Percentiles rank a stretch among this genome's conserved stretches.
Conservation (phyloP, 106 monocot species). For the Gastrodia elata region DNA sequence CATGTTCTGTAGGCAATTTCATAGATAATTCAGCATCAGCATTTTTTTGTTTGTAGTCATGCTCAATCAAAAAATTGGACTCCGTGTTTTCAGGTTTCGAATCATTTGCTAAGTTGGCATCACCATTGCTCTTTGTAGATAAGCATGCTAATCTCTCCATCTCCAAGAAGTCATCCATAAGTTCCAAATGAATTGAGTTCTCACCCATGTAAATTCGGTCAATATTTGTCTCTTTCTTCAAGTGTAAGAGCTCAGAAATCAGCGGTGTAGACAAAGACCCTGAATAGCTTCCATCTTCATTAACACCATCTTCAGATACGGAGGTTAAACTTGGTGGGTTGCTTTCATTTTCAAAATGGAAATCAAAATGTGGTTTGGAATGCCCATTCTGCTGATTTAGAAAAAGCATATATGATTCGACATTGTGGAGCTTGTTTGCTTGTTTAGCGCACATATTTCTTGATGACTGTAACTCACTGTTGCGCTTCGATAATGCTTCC, state of each 20-base stretch:
- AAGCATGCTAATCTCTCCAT: slow-evolving; percentile 49
- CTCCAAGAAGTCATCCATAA: slow-evolving; percentile 56
- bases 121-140: slow-evolving; percentile 32
- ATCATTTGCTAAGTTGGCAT: slow-evolving; percentile 4
- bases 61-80: neutral
- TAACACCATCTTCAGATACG: slow-evolving; percentile 79
- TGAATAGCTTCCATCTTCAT: slow-evolving; percentile 61
- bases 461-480: slow-evolving; percentile 72
- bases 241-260: slow-evolving; percentile 54
- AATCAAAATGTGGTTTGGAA: slow-evolving; percentile 29
- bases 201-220: neutral
- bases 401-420: slow-evolving; percentile 41
- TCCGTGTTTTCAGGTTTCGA: neutral
- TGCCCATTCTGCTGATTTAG: slow-evolving; percentile 33
- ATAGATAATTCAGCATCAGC: neutral
- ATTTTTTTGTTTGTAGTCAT: neutral
- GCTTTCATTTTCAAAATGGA: slow-evolving; percentile 43
- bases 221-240: slow-evolving; percentile 22
- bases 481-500: slow-evolving; percentile 75
- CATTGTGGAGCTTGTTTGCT: slow-evolving; percentile 44
- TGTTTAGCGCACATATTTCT: slow-evolving; percentile 72
- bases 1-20: neutral
- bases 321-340: slow-evolving; percentile 69
- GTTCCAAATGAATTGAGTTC: slow-evolving; percentile 14
- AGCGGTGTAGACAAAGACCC: slow-evolving; percentile 54